A percentile compares a stretch with the other conserved stretches of the same genome.
Conservation (phyloP, 108 stramenopile species). For the Halocafeteria seosinensis region DNA sequence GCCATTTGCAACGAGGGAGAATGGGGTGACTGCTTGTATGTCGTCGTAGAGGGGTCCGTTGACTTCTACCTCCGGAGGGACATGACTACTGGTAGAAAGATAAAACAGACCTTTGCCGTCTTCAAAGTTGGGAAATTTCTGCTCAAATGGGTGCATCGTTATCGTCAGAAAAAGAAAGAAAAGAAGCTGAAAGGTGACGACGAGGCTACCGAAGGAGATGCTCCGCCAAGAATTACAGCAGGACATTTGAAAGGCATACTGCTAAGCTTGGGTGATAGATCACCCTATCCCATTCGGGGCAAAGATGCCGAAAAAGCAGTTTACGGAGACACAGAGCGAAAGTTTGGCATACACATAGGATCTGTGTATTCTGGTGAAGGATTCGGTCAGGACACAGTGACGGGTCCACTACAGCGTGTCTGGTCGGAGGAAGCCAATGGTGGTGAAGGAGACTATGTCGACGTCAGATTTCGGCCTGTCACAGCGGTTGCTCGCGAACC, state of each 20-base stretch:
- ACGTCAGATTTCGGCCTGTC: neutral
- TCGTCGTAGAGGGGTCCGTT: conserved; percentile 3
- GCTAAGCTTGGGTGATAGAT: no score
- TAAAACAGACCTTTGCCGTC: neutral
- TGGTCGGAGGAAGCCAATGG: no score
- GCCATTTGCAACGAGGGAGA: conserved; percentile 6
- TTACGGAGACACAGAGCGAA: neutral
- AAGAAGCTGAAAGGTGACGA: neutral
- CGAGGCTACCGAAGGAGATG: neutral
- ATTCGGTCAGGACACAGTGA: neutral
- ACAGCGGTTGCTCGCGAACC: neutral
- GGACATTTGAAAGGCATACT: no score
- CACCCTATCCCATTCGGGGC: no score
- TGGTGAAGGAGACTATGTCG: no score
- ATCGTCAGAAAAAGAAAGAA: neutral
- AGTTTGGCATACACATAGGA: neutral
- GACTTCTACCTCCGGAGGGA: conserved; percentile 2
- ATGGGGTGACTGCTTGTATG: neutral
- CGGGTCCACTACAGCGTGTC: no score
- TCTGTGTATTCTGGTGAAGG: neutral
- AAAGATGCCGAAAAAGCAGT: neutral
- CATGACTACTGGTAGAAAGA: neutral
- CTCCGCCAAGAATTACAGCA: no score
- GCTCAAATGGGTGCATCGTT: neutral
- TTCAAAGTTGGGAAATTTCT: neutral